A percentile compares a stretch with the other conserved stretches of the same genome.
Evolutionary conservation across 2,329 filamentous ascomycete genomes (phyloP).

Genomic region (Penicillium sp.): DNA sequence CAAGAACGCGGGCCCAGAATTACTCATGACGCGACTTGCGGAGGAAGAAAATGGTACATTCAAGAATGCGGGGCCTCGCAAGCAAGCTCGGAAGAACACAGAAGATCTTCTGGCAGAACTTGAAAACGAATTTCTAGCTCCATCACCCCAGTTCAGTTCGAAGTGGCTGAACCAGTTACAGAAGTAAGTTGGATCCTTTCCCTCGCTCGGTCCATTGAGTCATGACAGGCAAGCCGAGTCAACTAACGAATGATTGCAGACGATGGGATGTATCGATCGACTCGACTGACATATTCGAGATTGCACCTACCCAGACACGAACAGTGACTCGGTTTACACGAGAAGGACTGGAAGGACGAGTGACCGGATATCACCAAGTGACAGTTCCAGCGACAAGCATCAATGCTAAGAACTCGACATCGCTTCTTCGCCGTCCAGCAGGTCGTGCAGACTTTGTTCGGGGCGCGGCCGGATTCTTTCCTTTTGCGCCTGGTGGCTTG

Average conservation of each 20-base stretch:
- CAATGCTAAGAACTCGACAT: conserved; percentile 93
- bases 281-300: conserved; percentile 75
- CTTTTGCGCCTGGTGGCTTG: conserved; percentile 85
- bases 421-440: conserved; percentile 78
- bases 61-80: conserved; percentile 39
- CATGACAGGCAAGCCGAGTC: not conserved
- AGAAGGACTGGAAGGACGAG: conserved; percentile 84
- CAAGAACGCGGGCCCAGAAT: conserved; percentile 20
- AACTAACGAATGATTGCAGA: conserved; percentile 27
- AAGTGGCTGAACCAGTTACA: conserved; percentile 88
- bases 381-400: conserved; percentile 84
- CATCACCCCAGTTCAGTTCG: conserved; percentile 71
- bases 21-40: conserved; percentile 29
- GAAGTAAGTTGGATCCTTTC: conserved; percentile 50
- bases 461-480: conserved; percentile 88
- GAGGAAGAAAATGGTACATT: conserved; percentile 29
- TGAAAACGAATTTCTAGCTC: conserved; percentile 72
- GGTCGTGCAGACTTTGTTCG: conserved; percentile 85
- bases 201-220: not conserved
- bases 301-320: conserved; percentile 85
- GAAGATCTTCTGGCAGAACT: conserved; percentile 65
- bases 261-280: conserved; percentile 79
- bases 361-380: conserved; percentile 90
- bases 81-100: conserved; percentile 45
- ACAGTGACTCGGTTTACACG: conserved; percentile 91